A percentile compares a stretch with the other conserved stretches of the same genome.
Evolutionary conservation across 1,139 yeast genomes (phyloP).

Genomic region (Hyphopichia burtonii): DNA sequence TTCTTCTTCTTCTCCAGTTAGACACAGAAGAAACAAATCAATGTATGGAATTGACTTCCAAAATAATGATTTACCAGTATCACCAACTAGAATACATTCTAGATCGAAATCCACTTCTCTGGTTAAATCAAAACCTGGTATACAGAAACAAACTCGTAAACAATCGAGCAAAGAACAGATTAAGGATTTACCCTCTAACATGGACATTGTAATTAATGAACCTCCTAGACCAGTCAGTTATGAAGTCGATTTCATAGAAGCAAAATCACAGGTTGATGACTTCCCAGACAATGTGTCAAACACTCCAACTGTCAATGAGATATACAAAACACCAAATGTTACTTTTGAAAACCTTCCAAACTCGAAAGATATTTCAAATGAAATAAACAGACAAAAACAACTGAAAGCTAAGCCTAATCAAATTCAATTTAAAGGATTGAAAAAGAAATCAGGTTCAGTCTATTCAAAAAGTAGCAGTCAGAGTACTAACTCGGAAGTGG

Average conservation of each 20-base stretch:
- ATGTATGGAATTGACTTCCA: slow-evolving; percentile 39
- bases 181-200: neutral
- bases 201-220: slow-evolving; percentile 31
- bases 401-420: neutral
- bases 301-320: slow-evolving; percentile 4
- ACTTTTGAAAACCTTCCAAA: neutral
- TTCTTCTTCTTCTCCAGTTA: slow-evolving; percentile 22
- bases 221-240: slow-evolving; percentile 41
- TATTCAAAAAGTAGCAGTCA: neutral
- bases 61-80: slow-evolving; percentile 9
- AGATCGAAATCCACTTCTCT: slow-evolving; percentile 3
- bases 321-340: neutral
- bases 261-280: slow-evolving; percentile 15
- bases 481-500: slow-evolving; percentile 9
- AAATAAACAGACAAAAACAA: neutral
- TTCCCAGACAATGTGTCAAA: slow-evolving; percentile 1
- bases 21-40: slow-evolving; percentile 41
- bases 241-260: slow-evolving; percentile 43
- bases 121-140: neutral
- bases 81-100: slow-evolving; percentile 2
- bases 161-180: neutral
- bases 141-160: neutral
- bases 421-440: neutral
- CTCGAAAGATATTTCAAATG: neutral
- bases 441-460: neutral